Evolutionary conservation across 2,329 filamentous ascomycete species (phyloP).

Genomic region (Orbilia javanica): DNA sequence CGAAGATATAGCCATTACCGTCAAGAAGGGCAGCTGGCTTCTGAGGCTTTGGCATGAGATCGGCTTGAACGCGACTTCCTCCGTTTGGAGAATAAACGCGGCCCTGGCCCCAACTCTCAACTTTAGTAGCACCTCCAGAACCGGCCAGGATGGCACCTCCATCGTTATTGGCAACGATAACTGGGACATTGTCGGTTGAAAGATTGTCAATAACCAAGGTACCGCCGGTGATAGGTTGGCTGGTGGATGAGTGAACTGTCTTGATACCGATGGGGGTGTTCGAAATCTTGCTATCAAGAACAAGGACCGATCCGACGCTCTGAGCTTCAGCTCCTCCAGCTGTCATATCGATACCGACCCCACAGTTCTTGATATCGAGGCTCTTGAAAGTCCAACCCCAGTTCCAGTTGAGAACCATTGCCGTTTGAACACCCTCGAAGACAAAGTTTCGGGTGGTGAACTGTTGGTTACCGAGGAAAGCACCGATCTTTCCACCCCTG

Average conservation of each 20-base stretch:
- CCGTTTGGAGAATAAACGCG: slow-evolving; percentile 73
- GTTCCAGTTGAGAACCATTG: slow-evolving; percentile 91
- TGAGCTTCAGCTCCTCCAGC: slow-evolving; percentile 72
- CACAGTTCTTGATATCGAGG: slow-evolving; percentile 78
- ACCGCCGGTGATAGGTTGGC: slow-evolving; percentile 71
- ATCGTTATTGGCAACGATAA: slow-evolving; percentile 91
- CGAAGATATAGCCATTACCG: slow-evolving; percentile 77
- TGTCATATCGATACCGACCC: slow-evolving; percentile 85
- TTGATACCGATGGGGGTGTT: slow-evolving; percentile 82
- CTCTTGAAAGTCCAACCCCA: slow-evolving; percentile 88
- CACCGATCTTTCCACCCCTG: slow-evolving; percentile 82
- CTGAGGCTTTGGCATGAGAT: slow-evolving; percentile 68
- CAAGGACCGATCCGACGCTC: slow-evolving; percentile 85
- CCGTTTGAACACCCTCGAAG: slow-evolving; percentile 85
- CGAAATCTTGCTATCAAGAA: slow-evolving; percentile 83
- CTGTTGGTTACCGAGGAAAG: slow-evolving; percentile 87
- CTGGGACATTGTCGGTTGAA: slow-evolving; percentile 72
- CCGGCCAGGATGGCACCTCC: slow-evolving; percentile 67
- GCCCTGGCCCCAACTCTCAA: slow-evolving; percentile 57
- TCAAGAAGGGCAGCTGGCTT: slow-evolving; percentile 78
- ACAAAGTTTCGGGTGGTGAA: slow-evolving; percentile 86
- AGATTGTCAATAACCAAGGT: slow-evolving; percentile 75
- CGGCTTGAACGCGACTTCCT: slow-evolving; percentile 73
- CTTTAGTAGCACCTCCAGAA: slow-evolving; percentile 33
- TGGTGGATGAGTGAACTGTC: slow-evolving; percentile 82